phyloP scores from a whole-genome alignment of 2,329 filamentous ascomycete genomes.

The Tolypocladium cylindrosporum region DNA sequence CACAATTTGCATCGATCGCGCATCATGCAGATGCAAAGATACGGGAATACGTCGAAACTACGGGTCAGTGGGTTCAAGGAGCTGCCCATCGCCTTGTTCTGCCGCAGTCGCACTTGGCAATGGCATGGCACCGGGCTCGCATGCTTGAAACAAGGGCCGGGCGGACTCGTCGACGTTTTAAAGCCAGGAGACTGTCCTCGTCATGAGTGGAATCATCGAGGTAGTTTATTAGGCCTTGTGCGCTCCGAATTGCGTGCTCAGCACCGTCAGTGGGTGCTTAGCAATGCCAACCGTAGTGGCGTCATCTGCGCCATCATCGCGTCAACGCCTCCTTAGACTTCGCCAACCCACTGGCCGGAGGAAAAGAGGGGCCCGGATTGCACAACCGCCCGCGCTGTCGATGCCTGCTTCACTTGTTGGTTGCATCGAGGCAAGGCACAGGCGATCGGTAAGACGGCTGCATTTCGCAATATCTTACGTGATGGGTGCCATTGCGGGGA shows the following conservation, averaged over 20 bases:
- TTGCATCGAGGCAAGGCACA: not conserved
- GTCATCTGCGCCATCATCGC: conserved; percentile 10
- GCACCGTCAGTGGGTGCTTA: not conserved
- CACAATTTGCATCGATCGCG: not conserved
- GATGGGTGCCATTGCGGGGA: conserved; percentile 1
- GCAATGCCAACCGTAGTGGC: conserved; percentile 2
- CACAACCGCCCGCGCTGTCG: not conserved
- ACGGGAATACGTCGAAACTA: not conserved
- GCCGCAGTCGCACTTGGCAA: not conserved
- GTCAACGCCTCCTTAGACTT: conserved; percentile 3
- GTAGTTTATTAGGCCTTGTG: not conserved
- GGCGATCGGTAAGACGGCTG: not conserved
- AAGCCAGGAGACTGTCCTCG: not conserved
- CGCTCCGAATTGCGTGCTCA: not conserved
- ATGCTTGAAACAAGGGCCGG: not conserved
- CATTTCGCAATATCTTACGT: not conserved
- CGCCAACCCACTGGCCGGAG: not conserved
- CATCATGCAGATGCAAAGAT: not conserved
- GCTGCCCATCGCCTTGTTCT: not conserved
- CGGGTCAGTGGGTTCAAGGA: not conserved
- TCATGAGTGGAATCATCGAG: not conserved
- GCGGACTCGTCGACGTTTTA: not conserved
- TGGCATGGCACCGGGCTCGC: not conserved
- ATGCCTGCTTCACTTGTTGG: not conserved
- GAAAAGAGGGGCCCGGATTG: not conserved